Percentiles rank a stretch among this genome's conserved stretches.
Evolutionary conservation across 306 rosid genomes (phyloP).

Genomic region (Arachis stenosperma): DNA sequence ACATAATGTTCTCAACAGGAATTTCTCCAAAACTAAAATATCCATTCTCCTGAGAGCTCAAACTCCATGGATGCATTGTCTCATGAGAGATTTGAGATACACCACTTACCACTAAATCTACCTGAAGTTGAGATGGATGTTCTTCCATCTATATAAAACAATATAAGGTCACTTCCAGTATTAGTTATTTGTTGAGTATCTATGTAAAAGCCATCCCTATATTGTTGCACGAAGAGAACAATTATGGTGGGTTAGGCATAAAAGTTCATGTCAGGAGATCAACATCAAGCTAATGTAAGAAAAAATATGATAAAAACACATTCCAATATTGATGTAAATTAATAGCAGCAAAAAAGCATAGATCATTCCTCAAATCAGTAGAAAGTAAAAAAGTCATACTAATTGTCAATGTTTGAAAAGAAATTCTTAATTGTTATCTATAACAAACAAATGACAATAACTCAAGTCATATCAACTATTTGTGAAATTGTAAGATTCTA

Average conservation of each 20-base stretch:
- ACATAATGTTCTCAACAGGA: conserved; percentile 45
- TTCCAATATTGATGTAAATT: background rate
- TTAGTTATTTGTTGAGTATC: conserved; percentile 28
- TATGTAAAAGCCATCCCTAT: conserved; percentile 20
- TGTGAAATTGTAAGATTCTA: conserved; percentile 24
- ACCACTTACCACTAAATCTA: conserved; percentile 54
- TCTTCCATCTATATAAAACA: conserved; percentile 70
- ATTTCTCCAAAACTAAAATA: conserved; percentile 44
- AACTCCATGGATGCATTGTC: conserved; percentile 56
- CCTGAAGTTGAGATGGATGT: conserved; percentile 53
- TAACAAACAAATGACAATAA: too few relatives aligned
- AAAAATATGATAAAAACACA: too few relatives aligned
- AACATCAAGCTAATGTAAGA: too few relatives aligned
- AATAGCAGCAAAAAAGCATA: background rate
- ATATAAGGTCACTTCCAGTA: conserved; percentile 29
- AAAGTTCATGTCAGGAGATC: conserved; percentile 33
- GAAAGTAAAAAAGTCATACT: background rate
- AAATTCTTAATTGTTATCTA: too few relatives aligned
- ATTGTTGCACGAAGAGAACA: conserved; percentile 14
- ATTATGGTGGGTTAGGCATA: conserved; percentile 8
- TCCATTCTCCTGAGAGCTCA: conserved; percentile 53
- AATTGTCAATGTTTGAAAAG: background rate
- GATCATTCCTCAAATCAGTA: background rate
- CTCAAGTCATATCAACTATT: conserved; percentile 19
- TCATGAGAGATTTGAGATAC: conserved; percentile 52